Conservation (phyloP, 768 basidiomycete species). For the Solioccasus polychromus region DNA sequence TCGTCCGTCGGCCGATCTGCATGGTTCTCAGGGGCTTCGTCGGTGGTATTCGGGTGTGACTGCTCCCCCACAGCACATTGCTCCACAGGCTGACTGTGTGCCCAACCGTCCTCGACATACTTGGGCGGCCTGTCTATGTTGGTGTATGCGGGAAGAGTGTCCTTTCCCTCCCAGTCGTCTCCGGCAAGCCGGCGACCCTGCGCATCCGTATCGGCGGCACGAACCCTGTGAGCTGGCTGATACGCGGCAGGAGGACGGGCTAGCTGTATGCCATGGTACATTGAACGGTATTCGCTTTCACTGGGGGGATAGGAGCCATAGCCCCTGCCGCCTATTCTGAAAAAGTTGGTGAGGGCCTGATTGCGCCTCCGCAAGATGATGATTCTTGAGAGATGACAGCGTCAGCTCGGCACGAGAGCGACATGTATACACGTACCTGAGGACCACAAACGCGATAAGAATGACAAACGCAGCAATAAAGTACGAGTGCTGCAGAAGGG, state of each 20-base stretch:
- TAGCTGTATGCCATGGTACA: conserved; percentile 16
- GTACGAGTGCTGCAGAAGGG: conserved; percentile 22
- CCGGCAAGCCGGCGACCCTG: conserved; percentile 38
- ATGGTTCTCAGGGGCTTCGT: neutral
- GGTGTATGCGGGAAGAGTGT: conserved; percentile 48
- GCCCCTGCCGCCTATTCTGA: neutral
- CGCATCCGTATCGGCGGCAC: conserved; percentile 38
- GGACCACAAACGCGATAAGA: conserved; percentile 13
- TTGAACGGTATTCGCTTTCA: conserved; percentile 2
- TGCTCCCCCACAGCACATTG: conserved; percentile 1
- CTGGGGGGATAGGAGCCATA: conserved; percentile 4
- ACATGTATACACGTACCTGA: conserved; percentile 16
- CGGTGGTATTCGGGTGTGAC: neutral
- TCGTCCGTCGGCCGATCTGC: neutral
- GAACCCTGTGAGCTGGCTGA: conserved; percentile 24
- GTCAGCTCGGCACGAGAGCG: conserved; percentile 2
- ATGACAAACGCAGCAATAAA: conserved; percentile 18
- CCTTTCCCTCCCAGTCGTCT: conserved; percentile 40
- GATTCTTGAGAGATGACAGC: conserved; percentile 8
- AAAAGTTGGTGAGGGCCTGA: conserved; percentile 19
- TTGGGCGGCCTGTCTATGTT: conserved; percentile 44
- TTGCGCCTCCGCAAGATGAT: conserved; percentile 24
- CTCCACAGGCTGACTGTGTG: neutral
- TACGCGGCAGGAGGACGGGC: conserved; percentile 21
- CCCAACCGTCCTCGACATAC: conserved; percentile 32